These are phyloP conservation scores for Babesia gibsoni DNA, from an alignment of 169 alveolate genomes.

Conservation along the genomic window DNA sequence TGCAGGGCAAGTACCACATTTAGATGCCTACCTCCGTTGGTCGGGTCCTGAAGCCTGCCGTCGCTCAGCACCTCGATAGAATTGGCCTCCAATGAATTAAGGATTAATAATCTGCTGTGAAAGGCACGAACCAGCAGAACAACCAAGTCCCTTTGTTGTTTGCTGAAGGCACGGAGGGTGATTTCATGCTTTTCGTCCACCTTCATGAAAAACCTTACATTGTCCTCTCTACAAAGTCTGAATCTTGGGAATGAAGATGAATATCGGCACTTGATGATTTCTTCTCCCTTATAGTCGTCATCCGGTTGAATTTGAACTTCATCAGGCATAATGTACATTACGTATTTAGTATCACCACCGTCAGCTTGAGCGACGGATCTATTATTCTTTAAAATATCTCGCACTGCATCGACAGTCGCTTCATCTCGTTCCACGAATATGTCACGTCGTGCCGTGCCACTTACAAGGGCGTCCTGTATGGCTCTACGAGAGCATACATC, in stretches of 20 bases:
- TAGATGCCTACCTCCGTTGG: conserved; percentile 34
- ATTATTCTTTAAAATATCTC: background rate
- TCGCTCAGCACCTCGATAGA: conserved; percentile 49
- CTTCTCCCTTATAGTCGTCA: conserved; percentile 32
- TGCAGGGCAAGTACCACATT: conserved; percentile 41
- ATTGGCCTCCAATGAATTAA: conserved; percentile 50
- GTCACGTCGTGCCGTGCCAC: conserved; percentile 40
- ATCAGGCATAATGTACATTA: conserved; percentile 49
- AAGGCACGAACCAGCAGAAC: conserved; percentile 61
- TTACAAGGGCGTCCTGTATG: conserved; percentile 61
- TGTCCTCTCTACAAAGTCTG: conserved; percentile 37
- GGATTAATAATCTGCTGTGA: conserved; percentile 51
- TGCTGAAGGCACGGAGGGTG: conserved; percentile 48
- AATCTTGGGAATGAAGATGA: conserved; percentile 48
- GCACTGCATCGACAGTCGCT: background rate
- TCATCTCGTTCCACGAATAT: conserved; percentile 24
- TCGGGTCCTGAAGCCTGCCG: conserved; percentile 50
- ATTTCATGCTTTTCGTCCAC: conserved; percentile 33
- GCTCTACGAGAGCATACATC: conserved; percentile 53
- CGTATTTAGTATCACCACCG: conserved; percentile 16
- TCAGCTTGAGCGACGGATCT: background rate
- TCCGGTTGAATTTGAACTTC: conserved; percentile 57
- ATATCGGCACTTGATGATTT: conserved; percentile 39
- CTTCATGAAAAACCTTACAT: conserved; percentile 20
- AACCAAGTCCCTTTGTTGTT: conserved; percentile 54